Conservation (phyloP, 495 filamentous ascomycete species). For the Melanomma pulvis-pyrius region DNA sequence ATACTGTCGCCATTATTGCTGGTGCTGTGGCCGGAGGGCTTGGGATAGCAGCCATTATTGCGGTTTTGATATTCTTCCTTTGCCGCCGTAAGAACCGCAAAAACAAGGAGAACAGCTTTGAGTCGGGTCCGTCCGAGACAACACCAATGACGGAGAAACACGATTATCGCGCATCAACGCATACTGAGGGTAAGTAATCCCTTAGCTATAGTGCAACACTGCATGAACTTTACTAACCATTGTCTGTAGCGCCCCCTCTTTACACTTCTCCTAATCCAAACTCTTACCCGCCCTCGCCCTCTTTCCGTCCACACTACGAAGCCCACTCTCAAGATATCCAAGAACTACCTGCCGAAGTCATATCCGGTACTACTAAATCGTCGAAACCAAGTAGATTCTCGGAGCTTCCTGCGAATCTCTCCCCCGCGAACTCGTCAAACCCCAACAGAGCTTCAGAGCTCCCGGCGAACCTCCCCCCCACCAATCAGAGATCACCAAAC, state of each 20-base stretch:
- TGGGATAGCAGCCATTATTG: background rate
- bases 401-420: background rate
- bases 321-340: background rate
- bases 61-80: background rate
- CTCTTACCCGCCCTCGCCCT: background rate
- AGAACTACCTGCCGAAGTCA: background rate
- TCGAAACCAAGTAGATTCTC: background rate
- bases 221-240: background rate
- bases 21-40: background rate
- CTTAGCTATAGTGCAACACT: background rate
- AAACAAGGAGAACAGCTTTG: background rate
- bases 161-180: background rate
- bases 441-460: background rate
- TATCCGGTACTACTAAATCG: background rate
- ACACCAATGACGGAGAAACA: background rate
- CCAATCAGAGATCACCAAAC: background rate
- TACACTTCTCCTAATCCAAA: background rate
- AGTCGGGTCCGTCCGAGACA: background rate
- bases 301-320: background rate
- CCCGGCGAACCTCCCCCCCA: background rate
- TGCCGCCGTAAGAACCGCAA: background rate
- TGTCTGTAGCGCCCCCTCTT: background rate
- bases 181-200: background rate
- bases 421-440: background rate
- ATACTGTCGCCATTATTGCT: background rate